Evolutionary conservation across 768 basidiomycete genomes (phyloP).

Genomic region (Boletus barrowsii): DNA sequence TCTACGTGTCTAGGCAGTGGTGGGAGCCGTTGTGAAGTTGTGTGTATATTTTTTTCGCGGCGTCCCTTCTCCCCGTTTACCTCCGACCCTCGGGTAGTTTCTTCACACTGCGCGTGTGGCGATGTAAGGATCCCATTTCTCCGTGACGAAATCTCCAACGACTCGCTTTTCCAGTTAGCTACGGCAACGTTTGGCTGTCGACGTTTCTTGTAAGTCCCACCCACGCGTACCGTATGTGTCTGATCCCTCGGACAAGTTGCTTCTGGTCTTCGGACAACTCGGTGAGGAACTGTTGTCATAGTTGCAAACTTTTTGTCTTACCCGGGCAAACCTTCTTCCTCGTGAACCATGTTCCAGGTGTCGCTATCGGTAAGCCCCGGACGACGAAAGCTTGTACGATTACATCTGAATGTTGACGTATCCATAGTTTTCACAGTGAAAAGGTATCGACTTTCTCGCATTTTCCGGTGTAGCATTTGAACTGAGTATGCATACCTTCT

Average conservation of each 20-base stretch:
- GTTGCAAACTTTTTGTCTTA: neutral
- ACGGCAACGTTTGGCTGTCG: conserved; percentile 47
- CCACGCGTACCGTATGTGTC: neutral
- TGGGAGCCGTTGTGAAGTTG: conserved; percentile 56
- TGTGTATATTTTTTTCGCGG: conserved; percentile 26
- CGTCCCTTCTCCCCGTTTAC: neutral
- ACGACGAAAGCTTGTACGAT: neutral
- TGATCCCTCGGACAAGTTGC: conserved; percentile 32
- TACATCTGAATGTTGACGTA: neutral
- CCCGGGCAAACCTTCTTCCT: neutral
- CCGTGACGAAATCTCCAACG: neutral
- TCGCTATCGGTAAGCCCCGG: conserved; percentile 38
- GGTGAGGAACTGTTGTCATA: conserved; percentile 31
- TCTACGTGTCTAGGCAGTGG: conserved; percentile 40
- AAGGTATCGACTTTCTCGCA: conserved; percentile 33
- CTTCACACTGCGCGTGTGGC: conserved; percentile 61
- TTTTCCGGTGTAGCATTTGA: neutral
- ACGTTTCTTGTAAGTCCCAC: conserved; percentile 40
- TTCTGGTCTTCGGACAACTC: conserved; percentile 49
- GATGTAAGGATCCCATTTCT: conserved; percentile 42
- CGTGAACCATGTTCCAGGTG: conserved; percentile 18
- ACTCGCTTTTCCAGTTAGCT: conserved; percentile 44
- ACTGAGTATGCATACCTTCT: neutral
- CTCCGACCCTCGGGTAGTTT: conserved; percentile 32
- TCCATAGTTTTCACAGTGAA: conserved; percentile 42